A percentile compares a stretch with the other conserved stretches of the same genome.
These are phyloP conservation scores for Sporormia fimetaria DNA, from an alignment of 495 filamentous ascomycete genomes.

Conservation along the genomic window DNA sequence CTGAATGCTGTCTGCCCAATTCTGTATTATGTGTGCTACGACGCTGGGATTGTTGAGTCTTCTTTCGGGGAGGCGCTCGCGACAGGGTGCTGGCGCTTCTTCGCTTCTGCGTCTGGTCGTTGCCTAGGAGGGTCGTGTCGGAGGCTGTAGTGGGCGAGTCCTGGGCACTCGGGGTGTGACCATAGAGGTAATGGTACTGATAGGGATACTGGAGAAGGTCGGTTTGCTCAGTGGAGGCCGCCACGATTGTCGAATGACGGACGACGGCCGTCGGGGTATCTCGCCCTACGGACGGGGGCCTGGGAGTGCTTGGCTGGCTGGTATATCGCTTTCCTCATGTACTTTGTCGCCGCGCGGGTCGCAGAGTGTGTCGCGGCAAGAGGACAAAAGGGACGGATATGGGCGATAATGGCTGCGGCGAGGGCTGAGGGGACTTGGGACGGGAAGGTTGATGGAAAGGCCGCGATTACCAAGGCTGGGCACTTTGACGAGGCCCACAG, in stretches of 20 bases:
- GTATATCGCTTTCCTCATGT: not conserved
- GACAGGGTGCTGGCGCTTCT: too few relatives aligned
- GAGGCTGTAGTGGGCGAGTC: too few relatives aligned
- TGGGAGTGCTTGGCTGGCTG: not conserved
- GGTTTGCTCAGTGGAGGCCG: constrained; percentile 17
- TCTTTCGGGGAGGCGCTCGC: not conserved
- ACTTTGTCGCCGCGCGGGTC: too few relatives aligned
- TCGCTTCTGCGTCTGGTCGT: too few relatives aligned
- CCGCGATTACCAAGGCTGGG: too few relatives aligned
- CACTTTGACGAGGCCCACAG: too few relatives aligned
- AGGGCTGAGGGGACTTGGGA: too few relatives aligned
- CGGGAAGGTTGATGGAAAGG: too few relatives aligned
- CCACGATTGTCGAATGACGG: constrained; percentile 15
- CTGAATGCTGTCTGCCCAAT: not conserved
- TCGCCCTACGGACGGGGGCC: not conserved
- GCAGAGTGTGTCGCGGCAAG: too few relatives aligned
- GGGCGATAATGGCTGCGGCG: too few relatives aligned
- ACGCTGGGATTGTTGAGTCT: not conserved
- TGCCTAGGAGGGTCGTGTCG: too few relatives aligned
- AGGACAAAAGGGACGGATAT: too few relatives aligned
- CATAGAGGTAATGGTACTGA: constrained; percentile 11
- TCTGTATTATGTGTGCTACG: not conserved
- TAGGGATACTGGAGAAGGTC: constrained; percentile 11
- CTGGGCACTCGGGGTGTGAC: not conserved
- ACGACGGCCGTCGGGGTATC: not conserved